These are phyloP conservation scores for Fusarium oxysporum DNA, from an alignment of 2,329 filamentous ascomycete species.

Conservation along the genomic window DNA sequence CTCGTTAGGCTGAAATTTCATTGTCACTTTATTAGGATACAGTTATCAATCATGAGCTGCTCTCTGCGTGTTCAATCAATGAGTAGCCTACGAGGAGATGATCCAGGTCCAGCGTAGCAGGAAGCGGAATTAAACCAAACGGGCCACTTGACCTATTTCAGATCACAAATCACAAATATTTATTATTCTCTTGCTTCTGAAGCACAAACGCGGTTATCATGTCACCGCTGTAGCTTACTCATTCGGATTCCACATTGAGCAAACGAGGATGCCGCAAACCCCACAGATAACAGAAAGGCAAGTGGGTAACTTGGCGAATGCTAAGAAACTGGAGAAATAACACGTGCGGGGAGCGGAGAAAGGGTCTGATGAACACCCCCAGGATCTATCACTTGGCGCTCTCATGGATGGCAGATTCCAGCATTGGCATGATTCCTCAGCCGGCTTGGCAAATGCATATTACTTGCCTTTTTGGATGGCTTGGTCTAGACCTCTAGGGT, in stretches of 20 bases:
- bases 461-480: background rate
- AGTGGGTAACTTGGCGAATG: conserved; percentile 55
- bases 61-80: too few relatives aligned
- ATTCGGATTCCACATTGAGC: background rate
- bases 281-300: background rate
- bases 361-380: background rate
- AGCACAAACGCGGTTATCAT: accelerated
- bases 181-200: too few relatives aligned
- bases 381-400: background rate
- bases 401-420: background rate
- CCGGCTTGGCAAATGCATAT: background rate
- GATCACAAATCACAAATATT: background rate
- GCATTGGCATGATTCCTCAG: background rate
- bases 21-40: too few relatives aligned
- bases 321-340: background rate
- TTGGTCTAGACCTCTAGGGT: background rate
- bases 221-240: conserved; percentile 7
- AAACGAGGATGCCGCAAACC: background rate
- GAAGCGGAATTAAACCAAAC: background rate
- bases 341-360: background rate
- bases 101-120: background rate
- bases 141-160: background rate
- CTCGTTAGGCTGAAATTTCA: background rate
- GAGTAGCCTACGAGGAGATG: background rate
- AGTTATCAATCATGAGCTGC: background rate